Conservation (phyloP, 2,329 filamentous ascomycete genomes). For the Fusarium cicatricum region DNA sequence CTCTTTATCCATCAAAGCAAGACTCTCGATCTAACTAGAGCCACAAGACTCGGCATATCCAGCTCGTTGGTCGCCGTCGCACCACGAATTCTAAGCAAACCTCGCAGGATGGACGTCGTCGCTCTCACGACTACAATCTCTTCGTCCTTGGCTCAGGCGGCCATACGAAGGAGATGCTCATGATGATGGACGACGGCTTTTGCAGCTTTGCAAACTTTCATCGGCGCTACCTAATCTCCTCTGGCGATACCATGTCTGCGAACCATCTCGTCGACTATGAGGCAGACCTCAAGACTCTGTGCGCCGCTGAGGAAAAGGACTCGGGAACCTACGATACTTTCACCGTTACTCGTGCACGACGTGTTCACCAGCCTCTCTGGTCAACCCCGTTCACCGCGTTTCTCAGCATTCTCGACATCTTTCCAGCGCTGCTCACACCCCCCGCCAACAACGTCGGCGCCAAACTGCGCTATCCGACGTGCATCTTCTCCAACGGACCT, state of each 20-base stretch:
- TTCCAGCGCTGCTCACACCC: slow-evolving; percentile 61
- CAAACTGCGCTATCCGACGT: slow-evolving; percentile 65
- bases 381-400: slow-evolving; percentile 76
- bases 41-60: slow-evolving; percentile 43
- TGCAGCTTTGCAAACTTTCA: slow-evolving; percentile 62
- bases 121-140: slow-evolving; percentile 64
- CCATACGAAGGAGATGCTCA: slow-evolving; percentile 94
- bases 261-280: slow-evolving; percentile 69
- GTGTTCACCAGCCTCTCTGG: slow-evolving; percentile 81
- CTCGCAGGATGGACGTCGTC: background rate
- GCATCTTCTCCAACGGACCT: slow-evolving; percentile 88
- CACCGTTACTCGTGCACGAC: slow-evolving; percentile 77
- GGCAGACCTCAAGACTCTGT: slow-evolving; percentile 42
- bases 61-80: slow-evolving; percentile 38
- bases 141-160: slow-evolving; percentile 92
- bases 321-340: slow-evolving; percentile 68
- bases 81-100: slow-evolving; percentile 18
- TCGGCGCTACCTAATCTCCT: slow-evolving; percentile 83
- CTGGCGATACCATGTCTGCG: slow-evolving; percentile 74
- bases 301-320: slow-evolving; percentile 18
- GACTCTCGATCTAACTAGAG: background rate
- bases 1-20: background rate
- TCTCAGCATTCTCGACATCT: slow-evolving; percentile 69
- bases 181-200: slow-evolving; percentile 74
- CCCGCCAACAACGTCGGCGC: slow-evolving; percentile 34